phyloP scores from a whole-genome alignment of 148 eudicot species.

The Nyssa sinensis region DNA sequence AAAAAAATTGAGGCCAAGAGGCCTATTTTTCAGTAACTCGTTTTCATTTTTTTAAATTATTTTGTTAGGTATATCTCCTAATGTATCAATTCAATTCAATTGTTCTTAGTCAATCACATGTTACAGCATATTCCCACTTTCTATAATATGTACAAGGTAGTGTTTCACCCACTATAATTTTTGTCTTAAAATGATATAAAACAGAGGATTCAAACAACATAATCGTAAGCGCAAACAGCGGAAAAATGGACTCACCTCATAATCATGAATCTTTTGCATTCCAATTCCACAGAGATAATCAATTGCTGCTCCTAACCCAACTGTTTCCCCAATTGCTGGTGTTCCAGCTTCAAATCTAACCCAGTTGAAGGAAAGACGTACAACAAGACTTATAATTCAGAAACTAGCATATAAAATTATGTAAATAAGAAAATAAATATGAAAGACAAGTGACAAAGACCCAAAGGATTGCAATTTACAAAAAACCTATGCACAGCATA shows the following conservation, averaged over 20 bases:
- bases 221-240: not conserved
- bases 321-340: conserved; percentile 95
- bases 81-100: too few relatives aligned
- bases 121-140: too few relatives aligned
- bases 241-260: conserved; percentile 55
- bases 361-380: conserved; percentile 11
- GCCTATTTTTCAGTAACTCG: too few relatives aligned
- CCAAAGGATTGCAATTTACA: not conserved
- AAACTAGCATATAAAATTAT: not conserved
- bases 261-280: conserved; percentile 94
- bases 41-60: too few relatives aligned
- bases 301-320: conserved; percentile 96
- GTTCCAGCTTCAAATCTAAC: conserved; percentile 98
- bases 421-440: not conserved
- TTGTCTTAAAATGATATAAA: too few relatives aligned
- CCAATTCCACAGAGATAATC: conserved; percentile 93
- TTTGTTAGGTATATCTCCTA: too few relatives aligned
- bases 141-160: too few relatives aligned
- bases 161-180: too few relatives aligned
- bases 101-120: too few relatives aligned
- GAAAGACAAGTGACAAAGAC: not conserved
- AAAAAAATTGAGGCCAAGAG: too few relatives aligned
- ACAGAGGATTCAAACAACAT: too few relatives aligned
- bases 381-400: not conserved
- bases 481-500: not conserved